These are phyloP conservation scores for Phialocephala sp. DNA, from an alignment of 2,329 filamentous ascomycete species.

Conservation along the genomic window DNA sequence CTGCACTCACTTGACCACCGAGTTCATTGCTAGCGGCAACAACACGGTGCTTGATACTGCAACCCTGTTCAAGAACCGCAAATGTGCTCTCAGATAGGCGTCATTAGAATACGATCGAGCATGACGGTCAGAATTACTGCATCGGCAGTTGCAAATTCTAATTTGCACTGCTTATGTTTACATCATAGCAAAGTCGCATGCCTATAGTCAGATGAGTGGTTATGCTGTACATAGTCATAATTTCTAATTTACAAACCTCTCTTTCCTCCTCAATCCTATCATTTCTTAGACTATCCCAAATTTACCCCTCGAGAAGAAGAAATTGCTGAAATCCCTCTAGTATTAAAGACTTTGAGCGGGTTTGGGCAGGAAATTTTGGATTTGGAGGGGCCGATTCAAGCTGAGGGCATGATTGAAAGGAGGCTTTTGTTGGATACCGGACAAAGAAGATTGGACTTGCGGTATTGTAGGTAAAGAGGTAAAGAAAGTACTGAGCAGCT, in stretches of 20 bases:
- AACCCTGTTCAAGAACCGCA: constrained; percentile 11
- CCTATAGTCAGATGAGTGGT: not conserved
- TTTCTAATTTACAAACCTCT: not conserved
- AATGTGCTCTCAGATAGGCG: constrained; percentile 3
- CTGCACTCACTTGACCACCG: constrained; percentile 15
- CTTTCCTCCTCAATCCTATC: not conserved
- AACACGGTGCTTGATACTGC: constrained; percentile 12
- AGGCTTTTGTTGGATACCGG: not conserved
- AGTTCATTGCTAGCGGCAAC: constrained; percentile 18
- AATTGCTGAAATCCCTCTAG: not conserved
- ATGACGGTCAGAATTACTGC: not conserved
- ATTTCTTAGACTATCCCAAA: not conserved
- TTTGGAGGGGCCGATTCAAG: not conserved
- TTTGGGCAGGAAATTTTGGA: no score
- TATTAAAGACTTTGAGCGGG: no score
- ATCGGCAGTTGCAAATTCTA: not conserved
- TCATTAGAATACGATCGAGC: not conserved
- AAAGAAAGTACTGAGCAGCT: not conserved
- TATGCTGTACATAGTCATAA: not conserved
- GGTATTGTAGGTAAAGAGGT: no score
- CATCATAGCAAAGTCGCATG: not conserved
- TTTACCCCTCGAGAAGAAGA: not conserved
- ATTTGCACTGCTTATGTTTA: not conserved
- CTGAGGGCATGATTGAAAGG: not conserved
- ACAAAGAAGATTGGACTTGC: not conserved